Evolutionary conservation across 768 basidiomycete species (phyloP), one percentile per base, ranked within the genome.

Genomic region (Cyclocybe cylindracea): DNA sequence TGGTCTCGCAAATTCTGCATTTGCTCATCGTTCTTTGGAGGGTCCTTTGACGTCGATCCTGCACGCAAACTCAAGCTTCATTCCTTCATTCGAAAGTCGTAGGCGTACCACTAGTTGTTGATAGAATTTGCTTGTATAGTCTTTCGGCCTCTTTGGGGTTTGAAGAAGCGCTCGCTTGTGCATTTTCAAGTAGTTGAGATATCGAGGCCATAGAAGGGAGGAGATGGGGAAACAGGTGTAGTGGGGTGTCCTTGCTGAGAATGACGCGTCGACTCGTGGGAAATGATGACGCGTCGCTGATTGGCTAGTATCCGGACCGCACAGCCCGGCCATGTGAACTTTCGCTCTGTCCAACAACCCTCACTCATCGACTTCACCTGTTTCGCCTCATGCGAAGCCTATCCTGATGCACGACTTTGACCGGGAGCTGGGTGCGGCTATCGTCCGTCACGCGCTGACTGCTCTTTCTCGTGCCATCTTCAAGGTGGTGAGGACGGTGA

Each of bases 1-100:
- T 98, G 94, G 60, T 93, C 85, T 35, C 87, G 72, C 7, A 94
- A 72, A 13, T 70, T 75, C 57, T 84, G 80, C 10, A 87, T 81
- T 53, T 74, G 72, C 35, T 83, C 80, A 24, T 62, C 60, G 46
- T 68, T 49, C 63, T 50, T 39, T 66, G 60, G 14, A 65, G 55
- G 51, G 38, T 68, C 77, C 66, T 55, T 55, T 2, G 70, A 59
- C 8, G 62, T 63, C 13, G 70, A 64, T 3, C 66, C 69, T 68
- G 47, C 3, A 10, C 9, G 6, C 10, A 38, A 19, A 24, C 5
- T 34, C 10, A 7, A 46, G 33, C 34, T 42, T 46, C n/a, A 3
- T 40, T 38, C 14, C 18, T 29, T 38, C 13, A 31, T n/a, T 13
- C 2, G 31, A 16, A 36, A 10, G 31, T 38, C 0, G 31, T 42